Evolutionary conservation across 495 filamentous ascomycete species (phyloP), one percentile per base, ranked within the genome.

Genomic region (Aspergillus incahuasiensis): DNA sequence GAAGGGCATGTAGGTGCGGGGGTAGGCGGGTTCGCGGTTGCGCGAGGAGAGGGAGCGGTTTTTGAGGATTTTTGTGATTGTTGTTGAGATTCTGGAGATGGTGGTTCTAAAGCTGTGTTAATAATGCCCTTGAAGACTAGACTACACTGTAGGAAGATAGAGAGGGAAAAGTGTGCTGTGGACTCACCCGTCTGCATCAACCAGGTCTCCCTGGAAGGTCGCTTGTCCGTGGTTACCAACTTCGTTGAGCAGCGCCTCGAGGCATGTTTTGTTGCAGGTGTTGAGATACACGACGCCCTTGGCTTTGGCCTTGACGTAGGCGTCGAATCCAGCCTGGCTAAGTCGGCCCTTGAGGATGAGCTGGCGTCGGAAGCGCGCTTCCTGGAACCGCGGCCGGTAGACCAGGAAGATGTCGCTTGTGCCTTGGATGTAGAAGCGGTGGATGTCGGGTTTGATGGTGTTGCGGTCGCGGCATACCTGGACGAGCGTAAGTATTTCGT

Each of bases 1-100:
- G 55, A 78, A 78, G 4, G 76, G 74, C 64, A 73, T 73, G 42
- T 47, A 63, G 11, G 48, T 40, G 3, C 57, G 6, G 0, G 68
- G 75, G 48, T 76, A 79, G 1, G 40, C 24, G 6, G 15, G 16
- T 38, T 74, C 69, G n/a, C 64, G 68, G 51, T 66, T 67, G 38
- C 57, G 61, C 24, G 56, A 65, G 43, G 66, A 64, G 2, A 69
- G 57, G 43, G 58, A 65, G 22, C 42, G 60, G 42, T 70, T 65
- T 35, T 63, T 73, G 11, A 73, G 41, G 3, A 67, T 59, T 45
- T 40, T 30, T 18, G 39, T 53, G 25, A 21, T 38, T 13, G 28
- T 44, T 16, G 22, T 21, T 21, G 32, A 44, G 12, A 18, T 20
- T 41, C n/a, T 2, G 5, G 6, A 28, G 25, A 28, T 28, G 25